phyloP scores from a whole-genome alignment of 139 green algal genomes.

The Picochlorum sp. region DNA sequence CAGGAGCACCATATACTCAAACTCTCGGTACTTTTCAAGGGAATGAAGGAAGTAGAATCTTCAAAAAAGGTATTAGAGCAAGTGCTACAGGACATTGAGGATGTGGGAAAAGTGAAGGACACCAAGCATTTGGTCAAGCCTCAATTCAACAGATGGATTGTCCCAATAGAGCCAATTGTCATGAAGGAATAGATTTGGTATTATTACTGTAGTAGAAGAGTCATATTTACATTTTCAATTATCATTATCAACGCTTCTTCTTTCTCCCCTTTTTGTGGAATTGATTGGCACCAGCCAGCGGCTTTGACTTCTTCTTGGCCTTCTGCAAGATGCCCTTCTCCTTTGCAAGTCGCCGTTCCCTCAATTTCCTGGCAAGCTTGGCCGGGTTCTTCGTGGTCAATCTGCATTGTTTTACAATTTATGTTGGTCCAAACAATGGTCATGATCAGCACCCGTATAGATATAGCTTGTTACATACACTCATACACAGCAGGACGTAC shows the following conservation, averaged over 20 bases:
- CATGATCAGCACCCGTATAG: not conserved
- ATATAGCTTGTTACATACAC: too few relatives aligned
- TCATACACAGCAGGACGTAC: too few relatives aligned
- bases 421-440: not conserved
- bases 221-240: not conserved
- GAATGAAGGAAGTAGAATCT: conserved; percentile 7
- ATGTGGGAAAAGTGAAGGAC: not conserved
- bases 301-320: conserved; percentile 4
- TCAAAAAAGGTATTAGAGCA: conserved; percentile 6
- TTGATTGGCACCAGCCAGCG: conserved; percentile 6
- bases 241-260: conserved; percentile 1
- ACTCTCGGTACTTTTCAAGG: conserved; percentile 18
- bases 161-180: not conserved
- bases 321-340: not conserved
- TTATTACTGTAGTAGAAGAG: too few relatives aligned
- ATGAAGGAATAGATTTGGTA: not conserved
- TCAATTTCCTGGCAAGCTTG: conserved; percentile 2
- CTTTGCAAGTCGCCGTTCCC: not conserved
- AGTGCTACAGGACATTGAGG: conserved; percentile 7
- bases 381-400: conserved; percentile 1
- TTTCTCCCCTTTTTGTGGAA: conserved; percentile 14
- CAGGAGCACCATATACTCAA: conserved; percentile 13
- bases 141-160: not conserved
- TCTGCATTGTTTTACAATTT: too few relatives aligned
- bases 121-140: not conserved